A percentile compares a stretch with the other conserved stretches of the same genome.
Conservation (phyloP, 2,329 filamentous ascomycete species). For the Lasiodiplodia hormozganensis region DNA sequence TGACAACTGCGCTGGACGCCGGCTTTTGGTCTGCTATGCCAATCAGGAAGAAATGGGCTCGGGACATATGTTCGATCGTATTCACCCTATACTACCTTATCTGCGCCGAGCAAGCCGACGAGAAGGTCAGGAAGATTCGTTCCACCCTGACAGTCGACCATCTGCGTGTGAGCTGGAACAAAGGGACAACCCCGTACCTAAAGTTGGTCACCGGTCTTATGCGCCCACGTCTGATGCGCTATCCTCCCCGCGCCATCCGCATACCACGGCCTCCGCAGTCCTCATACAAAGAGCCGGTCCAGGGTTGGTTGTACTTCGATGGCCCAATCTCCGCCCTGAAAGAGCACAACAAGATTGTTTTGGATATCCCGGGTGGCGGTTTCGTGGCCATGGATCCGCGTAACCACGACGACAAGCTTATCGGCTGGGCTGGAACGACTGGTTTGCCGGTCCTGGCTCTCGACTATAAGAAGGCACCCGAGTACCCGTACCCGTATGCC, state of each 20-base stretch:
- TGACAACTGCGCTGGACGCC: slow-evolving; percentile 91
- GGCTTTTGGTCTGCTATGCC: slow-evolving; percentile 99
- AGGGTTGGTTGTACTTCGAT: slow-evolving; percentile 93
- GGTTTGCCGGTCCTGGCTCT: slow-evolving; percentile 89
- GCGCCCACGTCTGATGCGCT: slow-evolving; percentile 79
- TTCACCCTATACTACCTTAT: slow-evolving; percentile 93
- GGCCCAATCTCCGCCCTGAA: slow-evolving; percentile 80
- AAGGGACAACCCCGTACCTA: slow-evolving; percentile 87
- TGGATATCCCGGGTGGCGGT: slow-evolving; percentile 92
- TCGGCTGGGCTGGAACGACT: slow-evolving; percentile 89
- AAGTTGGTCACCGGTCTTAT: slow-evolving; percentile 73
- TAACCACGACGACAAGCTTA: slow-evolving; percentile 90
- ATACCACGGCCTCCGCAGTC: slow-evolving; percentile 83
- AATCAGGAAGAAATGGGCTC: slow-evolving; percentile 78
- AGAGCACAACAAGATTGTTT: slow-evolving; percentile 76
- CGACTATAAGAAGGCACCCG: slow-evolving; percentile 88
- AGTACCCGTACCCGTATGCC: slow-evolving; percentile 84
- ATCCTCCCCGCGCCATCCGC: slow-evolving; percentile 80
- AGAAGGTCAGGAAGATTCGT: slow-evolving; percentile 92
- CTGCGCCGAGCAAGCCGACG: slow-evolving; percentile 91
- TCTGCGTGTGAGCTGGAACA: slow-evolving; percentile 93
- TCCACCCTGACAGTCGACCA: slow-evolving; percentile 89
- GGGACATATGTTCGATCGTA: slow-evolving; percentile 80
- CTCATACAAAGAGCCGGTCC: slow-evolving; percentile 81
- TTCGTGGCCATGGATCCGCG: slow-evolving; percentile 98